Percentiles rank a stretch among this genome's conserved stretches.
Evolutionary conservation across 805 yeast genomes (phyloP).

Genomic region (Debaryomyces hansenii): DNA sequence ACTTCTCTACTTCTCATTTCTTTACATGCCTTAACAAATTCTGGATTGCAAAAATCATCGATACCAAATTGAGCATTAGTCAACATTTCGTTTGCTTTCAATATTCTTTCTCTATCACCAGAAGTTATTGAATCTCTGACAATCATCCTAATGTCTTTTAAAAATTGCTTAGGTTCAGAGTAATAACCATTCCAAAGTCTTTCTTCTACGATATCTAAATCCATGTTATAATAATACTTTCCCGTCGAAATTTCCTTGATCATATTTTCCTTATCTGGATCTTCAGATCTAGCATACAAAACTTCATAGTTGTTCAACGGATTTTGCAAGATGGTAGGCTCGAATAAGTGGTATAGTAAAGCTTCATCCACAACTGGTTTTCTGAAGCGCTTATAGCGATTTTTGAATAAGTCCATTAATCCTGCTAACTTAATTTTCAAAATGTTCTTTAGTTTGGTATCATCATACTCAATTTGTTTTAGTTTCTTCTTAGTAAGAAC

Average conservation of each 20-base stretch:
- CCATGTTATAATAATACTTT: slow-evolving; percentile 78
- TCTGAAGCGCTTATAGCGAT: slow-evolving; percentile 82
- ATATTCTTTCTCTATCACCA: slow-evolving; percentile 80
- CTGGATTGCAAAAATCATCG: slow-evolving; percentile 80
- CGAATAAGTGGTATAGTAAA: slow-evolving; percentile 73
- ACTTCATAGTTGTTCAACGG: slow-evolving; percentile 39
- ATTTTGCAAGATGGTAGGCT: slow-evolving; percentile 46
- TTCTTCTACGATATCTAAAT: slow-evolving; percentile 89
- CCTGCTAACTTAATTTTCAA: slow-evolving; percentile 84
- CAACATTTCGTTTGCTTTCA: slow-evolving; percentile 88
- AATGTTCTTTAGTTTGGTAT: slow-evolving; percentile 80
- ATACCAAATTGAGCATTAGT: slow-evolving; percentile 95
- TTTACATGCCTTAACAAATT: slow-evolving; percentile 73
- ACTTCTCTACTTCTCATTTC: slow-evolving; percentile 68
- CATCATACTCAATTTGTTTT: slow-evolving; percentile 58
- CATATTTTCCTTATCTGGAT: slow-evolving; percentile 57
- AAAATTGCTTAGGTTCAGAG: slow-evolving; percentile 86
- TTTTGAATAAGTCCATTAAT: slow-evolving; percentile 85
- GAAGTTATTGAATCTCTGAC: slow-evolving; percentile 69
- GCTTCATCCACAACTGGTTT: slow-evolving; percentile 88
- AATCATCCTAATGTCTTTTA: slow-evolving; percentile 82
- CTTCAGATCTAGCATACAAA: slow-evolving; percentile 46
- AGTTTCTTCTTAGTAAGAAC: slow-evolving; percentile 41
- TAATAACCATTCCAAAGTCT: slow-evolving; percentile 96
- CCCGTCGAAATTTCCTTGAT: slow-evolving; percentile 80